phyloP scores from a whole-genome alignment of 106 monocot species.

The Dioscorea alata region DNA sequence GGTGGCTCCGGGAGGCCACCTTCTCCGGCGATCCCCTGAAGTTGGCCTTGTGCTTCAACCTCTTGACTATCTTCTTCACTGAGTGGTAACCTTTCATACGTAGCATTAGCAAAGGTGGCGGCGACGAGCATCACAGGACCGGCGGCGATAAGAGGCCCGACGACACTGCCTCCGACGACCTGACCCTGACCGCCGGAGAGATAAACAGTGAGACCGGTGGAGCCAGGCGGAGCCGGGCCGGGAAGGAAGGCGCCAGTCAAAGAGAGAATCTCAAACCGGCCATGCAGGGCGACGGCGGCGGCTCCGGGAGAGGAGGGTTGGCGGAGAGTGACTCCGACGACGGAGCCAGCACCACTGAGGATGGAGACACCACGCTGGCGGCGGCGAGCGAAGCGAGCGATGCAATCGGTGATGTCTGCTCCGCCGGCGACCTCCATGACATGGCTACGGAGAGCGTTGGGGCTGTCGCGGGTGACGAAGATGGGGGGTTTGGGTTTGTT shows the following conservation, averaged over 20 bases:
- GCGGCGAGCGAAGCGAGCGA: background rate
- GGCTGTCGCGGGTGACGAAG: background rate
- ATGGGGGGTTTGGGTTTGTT: background rate
- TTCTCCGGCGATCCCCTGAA: conserved; percentile 8
- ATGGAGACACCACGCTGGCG: background rate
- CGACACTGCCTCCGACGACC: conserved; percentile 38
- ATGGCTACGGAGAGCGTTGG: background rate
- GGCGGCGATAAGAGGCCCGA: conserved; percentile 28
- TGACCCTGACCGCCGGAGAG: conserved; percentile 35
- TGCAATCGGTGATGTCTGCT: background rate
- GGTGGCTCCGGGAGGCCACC: conserved; percentile 19
- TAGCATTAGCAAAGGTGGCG: conserved; percentile 34
- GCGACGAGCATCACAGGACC: conserved; percentile 39
- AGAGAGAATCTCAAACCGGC: background rate
- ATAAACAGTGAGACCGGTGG: conserved; percentile 37
- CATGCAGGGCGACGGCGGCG: background rate
- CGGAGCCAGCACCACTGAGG: background rate
- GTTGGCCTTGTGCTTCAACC: conserved; percentile 17
- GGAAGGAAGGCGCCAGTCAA: conserved; percentile 10
- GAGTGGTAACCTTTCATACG: conserved; percentile 7
- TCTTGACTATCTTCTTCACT: background rate
- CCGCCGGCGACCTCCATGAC: background rate
- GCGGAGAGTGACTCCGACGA: background rate
- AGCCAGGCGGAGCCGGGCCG: conserved; percentile 33
- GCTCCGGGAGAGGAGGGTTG: background rate